Conservation (phyloP, 2,329 filamentous ascomycete species). For the Sphaerulina populicola region DNA sequence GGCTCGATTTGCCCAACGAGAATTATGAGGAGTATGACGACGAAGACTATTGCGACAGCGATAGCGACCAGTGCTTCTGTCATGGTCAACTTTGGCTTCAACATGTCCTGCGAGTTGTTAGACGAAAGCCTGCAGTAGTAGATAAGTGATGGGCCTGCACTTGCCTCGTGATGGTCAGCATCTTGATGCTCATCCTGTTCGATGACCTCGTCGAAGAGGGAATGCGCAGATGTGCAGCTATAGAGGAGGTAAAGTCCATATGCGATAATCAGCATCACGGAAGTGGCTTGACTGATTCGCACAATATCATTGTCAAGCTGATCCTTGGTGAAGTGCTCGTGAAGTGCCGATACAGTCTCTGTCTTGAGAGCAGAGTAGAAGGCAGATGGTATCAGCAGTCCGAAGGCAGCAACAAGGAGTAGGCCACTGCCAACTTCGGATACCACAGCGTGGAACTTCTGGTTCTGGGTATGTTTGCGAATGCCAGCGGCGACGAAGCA, state of each 20-base stretch:
- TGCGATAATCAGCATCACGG: slow-evolving; percentile 61
- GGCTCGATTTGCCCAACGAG: slow-evolving; percentile 65
- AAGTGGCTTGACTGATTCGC: slow-evolving; percentile 60
- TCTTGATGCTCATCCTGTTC: slow-evolving; percentile 53
- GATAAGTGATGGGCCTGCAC: background rate
- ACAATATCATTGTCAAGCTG: slow-evolving; percentile 43
- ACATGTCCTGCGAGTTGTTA: slow-evolving; percentile 36
- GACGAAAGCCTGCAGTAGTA: background rate
- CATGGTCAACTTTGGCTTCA: slow-evolving; percentile 62
- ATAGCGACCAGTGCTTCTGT: slow-evolving; percentile 63
- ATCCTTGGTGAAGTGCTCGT: slow-evolving; percentile 37
- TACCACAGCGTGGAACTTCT: slow-evolving; percentile 64
- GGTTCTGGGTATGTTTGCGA: slow-evolving; percentile 48
- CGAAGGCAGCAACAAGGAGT: slow-evolving; percentile 61
- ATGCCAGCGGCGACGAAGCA: slow-evolving; percentile 74
- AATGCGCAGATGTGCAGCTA: slow-evolving; percentile 65
- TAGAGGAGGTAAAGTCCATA: slow-evolving; percentile 58
- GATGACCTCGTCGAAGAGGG: slow-evolving; percentile 62
- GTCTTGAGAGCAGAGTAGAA: slow-evolving; percentile 43
- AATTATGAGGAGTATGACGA: slow-evolving; percentile 64
- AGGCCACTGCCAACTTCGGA: slow-evolving; percentile 71
- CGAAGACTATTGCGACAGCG: slow-evolving; percentile 55
- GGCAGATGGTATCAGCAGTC: slow-evolving; percentile 41
- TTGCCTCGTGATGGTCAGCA: slow-evolving; percentile 19
- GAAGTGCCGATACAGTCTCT: slow-evolving; percentile 21